Evolutionary conservation across 192 early-diverging fungal species (phyloP).

Genomic region (Linnemannia elongata): DNA sequence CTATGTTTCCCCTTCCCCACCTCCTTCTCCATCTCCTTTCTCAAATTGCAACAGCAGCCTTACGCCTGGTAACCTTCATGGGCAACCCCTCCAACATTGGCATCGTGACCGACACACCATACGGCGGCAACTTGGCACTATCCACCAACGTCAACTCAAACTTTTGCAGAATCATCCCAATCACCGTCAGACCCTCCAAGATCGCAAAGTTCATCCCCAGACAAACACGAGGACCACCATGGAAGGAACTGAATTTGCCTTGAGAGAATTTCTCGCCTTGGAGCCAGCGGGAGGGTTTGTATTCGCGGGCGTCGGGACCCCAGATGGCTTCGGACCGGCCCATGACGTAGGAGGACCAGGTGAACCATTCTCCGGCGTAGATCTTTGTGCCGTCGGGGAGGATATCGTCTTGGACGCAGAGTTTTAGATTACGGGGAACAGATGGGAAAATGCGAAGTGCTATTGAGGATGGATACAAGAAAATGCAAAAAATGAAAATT

Average conservation of each 20-base stretch:
- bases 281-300: conserved; percentile 74
- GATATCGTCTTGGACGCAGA: conserved; percentile 65
- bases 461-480: neutral
- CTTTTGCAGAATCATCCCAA: conserved; percentile 30
- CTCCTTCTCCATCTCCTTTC: neutral
- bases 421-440: conserved; percentile 61
- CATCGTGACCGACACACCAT: conserved; percentile 34
- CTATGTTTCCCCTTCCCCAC: neutral
- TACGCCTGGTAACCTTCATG: conserved; percentile 16
- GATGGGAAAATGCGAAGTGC: conserved; percentile 28
- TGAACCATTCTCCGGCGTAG: conserved; percentile 61
- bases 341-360: too few relatives aligned
- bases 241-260: conserved; percentile 50
- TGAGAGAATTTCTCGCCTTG: conserved; percentile 28
- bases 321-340: conserved; percentile 68
- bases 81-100: conserved; percentile 56
- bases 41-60: neutral
- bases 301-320: conserved; percentile 71
- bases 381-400: conserved; percentile 74
- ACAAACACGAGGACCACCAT: conserved; percentile 55
- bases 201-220: conserved; percentile 56
- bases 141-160: conserved; percentile 50
- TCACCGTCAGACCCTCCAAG: conserved; percentile 41
- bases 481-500: neutral
- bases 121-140: conserved; percentile 21